Conservation (phyloP, 23 red algal species). For the Porphyridium purpureum region DNA sequence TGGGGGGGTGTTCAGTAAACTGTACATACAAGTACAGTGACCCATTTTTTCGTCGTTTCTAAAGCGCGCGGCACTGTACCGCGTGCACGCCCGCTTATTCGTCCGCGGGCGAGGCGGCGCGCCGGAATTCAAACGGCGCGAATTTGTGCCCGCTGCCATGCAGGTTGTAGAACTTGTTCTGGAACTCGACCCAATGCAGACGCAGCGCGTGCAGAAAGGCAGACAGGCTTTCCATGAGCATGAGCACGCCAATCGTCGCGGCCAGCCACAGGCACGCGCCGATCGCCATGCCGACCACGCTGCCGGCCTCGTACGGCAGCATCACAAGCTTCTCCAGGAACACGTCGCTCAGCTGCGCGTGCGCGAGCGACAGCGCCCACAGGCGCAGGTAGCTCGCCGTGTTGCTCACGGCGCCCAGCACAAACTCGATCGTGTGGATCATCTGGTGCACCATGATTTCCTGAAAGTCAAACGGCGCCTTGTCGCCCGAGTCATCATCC, state of each 20-base stretch:
- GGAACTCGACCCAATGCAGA: constrained; percentile 35
- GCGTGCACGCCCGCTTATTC: too few species aligned
- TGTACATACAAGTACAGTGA: too few species aligned
- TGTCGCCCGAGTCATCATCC: not conserved
- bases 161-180: constrained; percentile 34
- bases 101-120: too few species aligned
- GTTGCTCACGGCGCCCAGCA: constrained; percentile 90
- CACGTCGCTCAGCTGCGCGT: too few species aligned
- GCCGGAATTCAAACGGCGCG: constrained; percentile 19
- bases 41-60: too few species aligned
- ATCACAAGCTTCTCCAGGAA: constrained; percentile 24
- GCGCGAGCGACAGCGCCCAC: constrained; percentile 87
- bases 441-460: constrained; percentile 88
- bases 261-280: constrained; percentile 14
- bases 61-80: too few species aligned
- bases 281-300: not conserved
- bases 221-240: constrained; percentile 22
- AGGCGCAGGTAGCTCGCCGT: constrained; percentile 88
- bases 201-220: constrained; percentile 28
- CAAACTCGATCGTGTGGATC: constrained; percentile 98
- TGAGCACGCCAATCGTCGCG: constrained; percentile 18
- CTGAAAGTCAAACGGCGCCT: constrained; percentile 41
- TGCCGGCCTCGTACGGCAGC: not conserved
- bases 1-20: too few species aligned
- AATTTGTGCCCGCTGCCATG: constrained; percentile 16